These are phyloP conservation scores for Cercospora sp. DNA, from an alignment of 2,329 filamentous ascomycete genomes.

Conservation along the genomic window DNA sequence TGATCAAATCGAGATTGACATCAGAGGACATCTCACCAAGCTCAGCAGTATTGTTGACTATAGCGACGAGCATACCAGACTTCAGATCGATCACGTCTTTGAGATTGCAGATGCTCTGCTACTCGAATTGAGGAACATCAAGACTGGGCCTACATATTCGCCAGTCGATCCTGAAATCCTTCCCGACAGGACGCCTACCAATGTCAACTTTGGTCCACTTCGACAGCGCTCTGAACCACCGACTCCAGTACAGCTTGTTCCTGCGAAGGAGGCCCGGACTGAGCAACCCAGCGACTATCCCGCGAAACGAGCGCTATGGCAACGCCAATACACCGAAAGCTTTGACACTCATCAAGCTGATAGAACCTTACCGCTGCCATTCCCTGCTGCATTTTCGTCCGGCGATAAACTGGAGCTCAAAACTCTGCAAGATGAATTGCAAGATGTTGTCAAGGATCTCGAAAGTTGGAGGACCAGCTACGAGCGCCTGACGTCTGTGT, in stretches of 20 bases:
- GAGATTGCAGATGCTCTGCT: neutral
- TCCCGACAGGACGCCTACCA: neutral
- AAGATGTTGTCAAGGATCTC: neutral
- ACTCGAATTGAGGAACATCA: neutral
- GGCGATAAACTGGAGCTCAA: neutral
- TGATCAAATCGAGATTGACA: neutral
- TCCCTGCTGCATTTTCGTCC: neutral
- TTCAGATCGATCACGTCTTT: neutral
- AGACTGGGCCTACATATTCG: neutral
- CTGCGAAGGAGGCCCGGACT: neutral
- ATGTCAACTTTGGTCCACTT: neutral
- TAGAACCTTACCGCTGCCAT: neutral
- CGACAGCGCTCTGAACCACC: neutral
- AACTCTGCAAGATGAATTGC: neutral
- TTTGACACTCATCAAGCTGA: neutral
- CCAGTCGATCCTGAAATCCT: neutral
- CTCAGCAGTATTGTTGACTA: neutral
- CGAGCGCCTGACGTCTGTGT: neutral
- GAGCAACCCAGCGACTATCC: neutral
- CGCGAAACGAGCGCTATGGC: neutral
- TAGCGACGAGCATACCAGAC: neutral
- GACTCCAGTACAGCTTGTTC: neutral
- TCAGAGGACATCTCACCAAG: neutral
- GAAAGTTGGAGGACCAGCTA: neutral
- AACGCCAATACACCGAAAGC: neutral